These are phyloP conservation scores for Lasiosphaeris hirsuta DNA, from an alignment of 495 filamentous ascomycete genomes.

Conservation along the genomic window DNA sequence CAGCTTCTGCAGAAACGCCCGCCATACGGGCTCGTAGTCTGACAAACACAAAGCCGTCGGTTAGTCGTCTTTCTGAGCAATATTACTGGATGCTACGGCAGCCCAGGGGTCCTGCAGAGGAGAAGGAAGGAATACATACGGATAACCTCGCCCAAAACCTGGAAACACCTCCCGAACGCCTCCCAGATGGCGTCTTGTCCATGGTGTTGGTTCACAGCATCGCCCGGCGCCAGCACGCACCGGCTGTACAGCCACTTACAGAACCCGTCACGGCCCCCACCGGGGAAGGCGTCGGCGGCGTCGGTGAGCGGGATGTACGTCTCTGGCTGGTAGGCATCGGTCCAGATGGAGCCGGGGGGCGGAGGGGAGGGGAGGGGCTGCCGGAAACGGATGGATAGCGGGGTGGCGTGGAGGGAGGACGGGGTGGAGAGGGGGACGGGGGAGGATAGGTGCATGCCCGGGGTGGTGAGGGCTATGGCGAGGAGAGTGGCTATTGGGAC, in stretches of 20 bases:
- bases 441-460: constrained; percentile 64
- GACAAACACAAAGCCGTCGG: neutral
- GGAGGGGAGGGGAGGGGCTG: neutral
- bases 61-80: too few species aligned
- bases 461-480: constrained; percentile 63
- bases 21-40: constrained; percentile 87
- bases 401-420: constrained; percentile 15
- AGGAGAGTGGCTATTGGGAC: constrained; percentile 59
- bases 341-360: constrained; percentile 6
- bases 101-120: neutral
- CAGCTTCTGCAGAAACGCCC: constrained; percentile 65
- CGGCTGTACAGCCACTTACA: constrained; percentile 71
- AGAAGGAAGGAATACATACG: constrained; percentile 22
- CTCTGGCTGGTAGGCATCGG: constrained; percentile 48
- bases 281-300: constrained; percentile 71
- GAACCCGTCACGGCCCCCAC: constrained; percentile 67
- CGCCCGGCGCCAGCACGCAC: constrained; percentile 64
- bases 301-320: constrained; percentile 56
- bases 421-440: neutral
- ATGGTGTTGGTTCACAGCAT: constrained; percentile 74
- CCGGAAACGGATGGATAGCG: constrained; percentile 56
- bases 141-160: constrained; percentile 65
- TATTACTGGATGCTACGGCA: too few species aligned
- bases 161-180: constrained; percentile 70
- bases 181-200: constrained; percentile 77